Conservation (phyloP, 495 filamentous ascomycete species). For the Penicillium subrubescens region DNA sequence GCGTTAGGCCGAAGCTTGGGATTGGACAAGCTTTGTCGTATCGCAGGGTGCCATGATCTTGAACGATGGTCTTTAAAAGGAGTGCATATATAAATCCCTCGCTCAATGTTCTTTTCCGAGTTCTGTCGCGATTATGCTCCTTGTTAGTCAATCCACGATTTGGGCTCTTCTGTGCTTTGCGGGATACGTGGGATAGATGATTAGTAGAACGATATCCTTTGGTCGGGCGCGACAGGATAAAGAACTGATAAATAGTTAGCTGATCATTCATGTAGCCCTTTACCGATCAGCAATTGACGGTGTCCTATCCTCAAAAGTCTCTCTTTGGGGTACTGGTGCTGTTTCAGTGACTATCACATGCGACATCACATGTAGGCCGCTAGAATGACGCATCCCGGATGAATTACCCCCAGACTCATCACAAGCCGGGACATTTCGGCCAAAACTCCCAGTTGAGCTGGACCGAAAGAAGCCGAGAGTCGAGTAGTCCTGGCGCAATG, state of each 20-base stretch:
- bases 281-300: not conserved
- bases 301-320: not conserved
- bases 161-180: not conserved
- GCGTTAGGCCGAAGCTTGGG: too few species aligned
- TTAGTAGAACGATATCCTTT: not conserved
- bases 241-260: not conserved
- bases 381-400: not conserved
- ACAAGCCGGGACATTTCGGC: conserved; percentile 18
- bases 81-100: too few species aligned
- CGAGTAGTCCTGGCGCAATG: not conserved
- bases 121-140: too few species aligned
- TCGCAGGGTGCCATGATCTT: too few species aligned
- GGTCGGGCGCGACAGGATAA: not conserved
- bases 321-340: not conserved
- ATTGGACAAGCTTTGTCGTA: too few species aligned
- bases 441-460: not conserved
- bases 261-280: not conserved
- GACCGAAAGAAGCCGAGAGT: conserved; percentile 7
- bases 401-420: conserved; percentile 6
- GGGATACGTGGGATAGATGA: too few species aligned
- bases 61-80: too few species aligned
- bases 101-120: too few species aligned
- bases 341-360: conserved; percentile 9
- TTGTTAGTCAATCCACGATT: too few species aligned
- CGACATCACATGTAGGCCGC: conserved; percentile 10